phyloP scores from a whole-genome alignment of 2,329 filamentous ascomycete species.

The Madurella fahalii region DNA sequence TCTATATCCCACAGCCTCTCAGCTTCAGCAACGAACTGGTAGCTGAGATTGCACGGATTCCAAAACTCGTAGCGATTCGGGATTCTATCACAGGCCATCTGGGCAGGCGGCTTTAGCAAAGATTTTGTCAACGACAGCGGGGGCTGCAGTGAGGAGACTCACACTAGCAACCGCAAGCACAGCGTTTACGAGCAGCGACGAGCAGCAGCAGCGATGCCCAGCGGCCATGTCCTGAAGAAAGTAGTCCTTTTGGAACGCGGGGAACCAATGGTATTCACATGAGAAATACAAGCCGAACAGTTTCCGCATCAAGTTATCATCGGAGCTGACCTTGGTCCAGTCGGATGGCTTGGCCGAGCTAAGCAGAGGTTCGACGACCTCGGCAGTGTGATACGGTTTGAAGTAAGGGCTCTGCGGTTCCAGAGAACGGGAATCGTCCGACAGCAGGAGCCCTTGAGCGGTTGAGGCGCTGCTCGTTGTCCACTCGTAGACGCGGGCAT shows the following conservation, averaged over 20 bases:
- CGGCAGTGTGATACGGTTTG: slow-evolving; percentile 26
- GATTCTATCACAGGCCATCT: slow-evolving; percentile 31
- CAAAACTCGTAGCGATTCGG: slow-evolving; percentile 34
- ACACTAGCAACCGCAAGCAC: slow-evolving; percentile 30
- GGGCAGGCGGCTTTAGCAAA: background rate
- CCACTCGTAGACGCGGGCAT: slow-evolving; percentile 28
- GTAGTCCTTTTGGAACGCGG: slow-evolving; percentile 27
- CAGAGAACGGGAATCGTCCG: background rate
- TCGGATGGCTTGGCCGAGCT: slow-evolving; percentile 21
- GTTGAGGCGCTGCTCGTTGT: background rate
- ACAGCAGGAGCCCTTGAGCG: background rate
- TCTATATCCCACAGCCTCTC: slow-evolving; percentile 38
- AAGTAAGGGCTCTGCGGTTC: background rate
- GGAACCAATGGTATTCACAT: slow-evolving; percentile 21
- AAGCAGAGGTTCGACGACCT: slow-evolving; percentile 25
- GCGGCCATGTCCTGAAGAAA: slow-evolving; percentile 29
- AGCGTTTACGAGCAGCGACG: slow-evolving; percentile 27
- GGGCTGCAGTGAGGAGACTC: slow-evolving; percentile 7
- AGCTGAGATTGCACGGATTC: slow-evolving; percentile 33
- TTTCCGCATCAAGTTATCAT: slow-evolving; percentile 26
- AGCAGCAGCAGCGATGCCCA: slow-evolving; percentile 24
- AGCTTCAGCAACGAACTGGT: slow-evolving; percentile 37
- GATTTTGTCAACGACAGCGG: background rate
- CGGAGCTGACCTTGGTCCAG: slow-evolving; percentile 28
- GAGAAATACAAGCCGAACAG: slow-evolving; percentile 25